Evolutionary conservation across 176 grass and related monocot genomes (phyloP), one percentile per base, ranked within the genome.

Genomic region (Musa troglodytarum): DNA sequence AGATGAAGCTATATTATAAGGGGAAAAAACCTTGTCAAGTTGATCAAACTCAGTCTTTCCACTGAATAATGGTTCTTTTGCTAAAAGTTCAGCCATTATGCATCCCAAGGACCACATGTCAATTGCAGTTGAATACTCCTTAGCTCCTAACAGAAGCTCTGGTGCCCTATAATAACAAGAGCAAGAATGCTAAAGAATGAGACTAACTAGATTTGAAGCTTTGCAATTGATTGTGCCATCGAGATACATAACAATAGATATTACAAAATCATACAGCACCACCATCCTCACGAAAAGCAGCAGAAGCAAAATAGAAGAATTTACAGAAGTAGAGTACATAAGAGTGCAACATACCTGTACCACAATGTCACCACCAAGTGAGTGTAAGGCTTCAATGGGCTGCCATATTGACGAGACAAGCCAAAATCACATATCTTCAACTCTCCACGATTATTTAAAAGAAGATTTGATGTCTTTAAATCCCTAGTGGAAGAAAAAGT

Each of bases 371-470:
- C 95, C 73, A 98, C 95, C 74, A 92, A 80, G 63, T 90, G 90
- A 79, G 95, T 98, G 80, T 98, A 98, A 64, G 90, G 88, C 34
- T 93, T 98, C 76, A 91, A 81, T 43, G 85, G 90, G 49, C 84
- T 91, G 55, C 95, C 95, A 91, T 93, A 98, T 78, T 93, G 90
- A 75, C 88, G 88, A 78, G 95, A 86, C 34, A 98, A 82, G 49
- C 95, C 95, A 78, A 98, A 98, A 78, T 98, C 95, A 77, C 95
- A 98, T 77, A 98, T 89, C 85, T 98, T 98, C 78, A 98, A 65
- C 84, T 98, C 95, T 69, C 95, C 90, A 2, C 88, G 50, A 63
- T 98, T 93, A 74, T 98, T 98, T 74, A 98, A 81, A 21, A 98
- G 82, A 70, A 98, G 77, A 87, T 98, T 98, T 22, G 95, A 98